A percentile compares a stretch with the other conserved stretches of the same genome.
Evolutionary conservation across 805 yeast species (phyloP).

Genomic region (Metschnikowia lachancei): DNA sequence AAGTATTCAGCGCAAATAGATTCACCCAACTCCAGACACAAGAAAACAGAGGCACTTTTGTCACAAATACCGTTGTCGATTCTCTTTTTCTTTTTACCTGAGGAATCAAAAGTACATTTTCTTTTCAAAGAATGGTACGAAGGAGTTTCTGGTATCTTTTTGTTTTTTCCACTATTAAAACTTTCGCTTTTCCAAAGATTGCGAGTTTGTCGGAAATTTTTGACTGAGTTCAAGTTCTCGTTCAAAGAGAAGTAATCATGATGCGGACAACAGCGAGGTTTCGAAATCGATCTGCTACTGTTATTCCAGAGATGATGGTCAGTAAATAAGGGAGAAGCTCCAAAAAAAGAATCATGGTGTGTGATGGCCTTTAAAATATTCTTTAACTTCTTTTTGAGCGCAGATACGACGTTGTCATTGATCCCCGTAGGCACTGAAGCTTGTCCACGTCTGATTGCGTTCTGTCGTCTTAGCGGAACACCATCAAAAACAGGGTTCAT

Average conservation of each 20-base stretch:
- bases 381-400: conserved; percentile 7
- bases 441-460: conserved; percentile 27
- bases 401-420: not conserved
- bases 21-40: conserved; percentile 2
- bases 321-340: conserved; percentile 13
- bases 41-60: not conserved
- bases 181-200: not conserved
- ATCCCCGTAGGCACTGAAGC: not conserved
- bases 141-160: not conserved
- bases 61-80: not conserved
- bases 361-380: conserved; percentile 8
- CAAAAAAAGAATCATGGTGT: conserved; percentile 5
- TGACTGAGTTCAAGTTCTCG: not conserved
- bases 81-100: not conserved
- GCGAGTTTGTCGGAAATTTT: not conserved
- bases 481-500: conserved; percentile 11
- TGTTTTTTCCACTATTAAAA: not conserved
- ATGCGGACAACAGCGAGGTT: not conserved
- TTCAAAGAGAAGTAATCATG: conserved; percentile 1
- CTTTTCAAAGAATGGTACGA: not conserved
- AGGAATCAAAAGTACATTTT: not conserved
- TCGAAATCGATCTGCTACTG: not conserved
- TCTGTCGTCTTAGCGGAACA: conserved; percentile 32
- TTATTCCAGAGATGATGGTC: conserved; percentile 5
- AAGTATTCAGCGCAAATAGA: conserved; percentile 3